Percentiles rank a stretch among this genome's conserved stretches.
Conservation (phyloP, 2,329 filamentous ascomycete genomes). For the Clonostachys rosea region DNA sequence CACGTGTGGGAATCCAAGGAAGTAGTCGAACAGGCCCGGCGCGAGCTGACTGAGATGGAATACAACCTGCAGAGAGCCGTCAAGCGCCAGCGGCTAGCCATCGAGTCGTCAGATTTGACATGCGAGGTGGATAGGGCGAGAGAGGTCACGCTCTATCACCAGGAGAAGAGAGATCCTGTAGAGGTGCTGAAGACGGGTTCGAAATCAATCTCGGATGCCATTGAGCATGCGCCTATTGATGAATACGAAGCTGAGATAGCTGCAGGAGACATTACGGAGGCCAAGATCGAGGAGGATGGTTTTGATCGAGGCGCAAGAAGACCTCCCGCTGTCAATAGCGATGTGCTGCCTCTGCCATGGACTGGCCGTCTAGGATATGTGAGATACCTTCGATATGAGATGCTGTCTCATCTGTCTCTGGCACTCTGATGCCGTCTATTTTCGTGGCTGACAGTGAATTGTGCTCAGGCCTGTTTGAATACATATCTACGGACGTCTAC, state of each 20-base stretch:
- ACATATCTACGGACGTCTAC: conserved; percentile 82
- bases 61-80: conserved; percentile 33
- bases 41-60: conserved; percentile 45
- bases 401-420: no score
- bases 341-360: conserved; percentile 83
- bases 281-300: conserved; percentile 11
- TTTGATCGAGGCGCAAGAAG: conserved; percentile 38
- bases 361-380: conserved; percentile 87
- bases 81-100: conserved; percentile 39
- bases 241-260: conserved; percentile 13
- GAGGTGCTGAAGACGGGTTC: background rate
- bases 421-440: no score
- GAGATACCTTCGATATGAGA: conserved; percentile 20
- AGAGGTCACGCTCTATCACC: background rate
- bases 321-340: conserved; percentile 76
- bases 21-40: conserved; percentile 31
- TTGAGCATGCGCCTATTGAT: conserved; percentile 11
- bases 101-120: conserved; percentile 31
- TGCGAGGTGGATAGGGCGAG: conserved; percentile 2
- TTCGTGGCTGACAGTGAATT: background rate
- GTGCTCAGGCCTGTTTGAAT: conserved; percentile 72
- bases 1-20: conserved; percentile 8
- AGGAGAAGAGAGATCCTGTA: background rate
- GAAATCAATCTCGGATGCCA: background rate
- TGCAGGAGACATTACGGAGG: conserved; percentile 10